Conservation (phyloP, 2,329 filamentous ascomycete species). For the Verticillium nonalfalfae region DNA sequence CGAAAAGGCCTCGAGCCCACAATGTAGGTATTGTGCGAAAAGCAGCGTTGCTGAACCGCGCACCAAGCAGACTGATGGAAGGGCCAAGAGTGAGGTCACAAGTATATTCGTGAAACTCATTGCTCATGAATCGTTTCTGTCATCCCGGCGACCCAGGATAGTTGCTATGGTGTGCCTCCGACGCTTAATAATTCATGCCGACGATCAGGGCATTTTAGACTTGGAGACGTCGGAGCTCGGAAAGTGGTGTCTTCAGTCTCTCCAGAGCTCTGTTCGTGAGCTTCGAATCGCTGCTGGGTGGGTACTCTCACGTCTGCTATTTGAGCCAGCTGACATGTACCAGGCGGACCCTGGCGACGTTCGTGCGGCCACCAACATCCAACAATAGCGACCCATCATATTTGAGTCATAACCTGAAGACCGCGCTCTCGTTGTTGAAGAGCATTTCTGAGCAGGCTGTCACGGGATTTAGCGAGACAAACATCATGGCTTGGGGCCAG, state of each 20-base stretch:
- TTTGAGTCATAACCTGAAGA: conserved; percentile 58
- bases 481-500: conserved; percentile 80
- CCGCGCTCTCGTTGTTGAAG: conserved; percentile 64
- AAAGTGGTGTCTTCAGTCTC: conserved; percentile 73
- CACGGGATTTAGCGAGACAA: conserved; percentile 69
- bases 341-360: conserved; percentile 59
- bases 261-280: conserved; percentile 81
- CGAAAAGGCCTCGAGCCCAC: neutral
- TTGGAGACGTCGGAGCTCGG: conserved; percentile 63
- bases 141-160: conserved; percentile 57
- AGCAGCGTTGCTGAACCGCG: neutral
- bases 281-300: conserved; percentile 75
- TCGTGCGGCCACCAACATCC: conserved; percentile 42
- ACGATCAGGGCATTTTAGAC: conserved; percentile 51
- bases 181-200: conserved; percentile 62
- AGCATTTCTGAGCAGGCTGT: conserved; percentile 64
- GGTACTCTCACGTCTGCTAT: conserved; percentile 14
- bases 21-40: neutral
- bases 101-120: conserved; percentile 40
- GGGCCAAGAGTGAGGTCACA: conserved; percentile 30
- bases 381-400: conserved; percentile 30
- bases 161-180: conserved; percentile 66
- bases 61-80: neutral
- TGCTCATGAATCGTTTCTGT: conserved; percentile 35
- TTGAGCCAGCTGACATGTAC: conserved; percentile 11